Evolutionary conservation across 2,329 filamentous ascomycete species (phyloP).

Genomic region (Monilinia fructigena): DNA sequence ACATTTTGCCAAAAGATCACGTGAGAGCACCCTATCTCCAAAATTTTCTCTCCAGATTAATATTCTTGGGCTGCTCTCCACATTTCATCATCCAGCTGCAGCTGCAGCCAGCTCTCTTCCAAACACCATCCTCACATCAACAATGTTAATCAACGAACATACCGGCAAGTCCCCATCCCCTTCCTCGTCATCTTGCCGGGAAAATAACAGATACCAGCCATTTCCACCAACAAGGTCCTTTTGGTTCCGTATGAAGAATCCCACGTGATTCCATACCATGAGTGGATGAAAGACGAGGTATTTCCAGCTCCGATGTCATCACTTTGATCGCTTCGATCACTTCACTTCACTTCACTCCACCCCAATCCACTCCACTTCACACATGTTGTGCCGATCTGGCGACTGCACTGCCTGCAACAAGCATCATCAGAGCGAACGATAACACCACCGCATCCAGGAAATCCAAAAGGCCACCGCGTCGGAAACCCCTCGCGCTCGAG

Average conservation of each 20-base stretch:
- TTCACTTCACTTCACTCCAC: too few species aligned
- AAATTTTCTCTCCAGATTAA: not conserved
- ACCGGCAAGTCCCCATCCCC: not conserved
- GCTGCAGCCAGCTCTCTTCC: not conserved
- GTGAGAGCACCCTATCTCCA: not conserved
- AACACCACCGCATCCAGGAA: conserved; percentile 46
- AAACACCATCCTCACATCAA: not conserved
- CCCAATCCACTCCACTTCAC: too few species aligned
- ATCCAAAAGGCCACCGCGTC: conserved; percentile 86
- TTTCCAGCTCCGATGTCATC: not conserved
- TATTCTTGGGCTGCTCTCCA: not conserved
- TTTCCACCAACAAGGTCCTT: conserved; percentile 64
- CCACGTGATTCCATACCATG: conserved; percentile 81
- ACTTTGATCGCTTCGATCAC: not conserved
- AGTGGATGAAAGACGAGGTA: conserved; percentile 72
- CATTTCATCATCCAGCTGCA: not conserved
- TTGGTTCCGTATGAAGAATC: conserved; percentile 80
- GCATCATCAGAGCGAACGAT: not conserved
- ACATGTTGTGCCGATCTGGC: too few species aligned
- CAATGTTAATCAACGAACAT: conserved; percentile 10
- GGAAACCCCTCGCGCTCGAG: conserved; percentile 74
- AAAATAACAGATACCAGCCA: conserved; percentile 49
- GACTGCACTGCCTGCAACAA: too few species aligned
- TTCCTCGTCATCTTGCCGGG: too few species aligned
- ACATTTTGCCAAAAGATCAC: not conserved